Evolutionary conservation across 495 filamentous ascomycete genomes (phyloP), one percentile per base, ranked within the genome.

Genomic region (Neurospora tetrasperma): DNA sequence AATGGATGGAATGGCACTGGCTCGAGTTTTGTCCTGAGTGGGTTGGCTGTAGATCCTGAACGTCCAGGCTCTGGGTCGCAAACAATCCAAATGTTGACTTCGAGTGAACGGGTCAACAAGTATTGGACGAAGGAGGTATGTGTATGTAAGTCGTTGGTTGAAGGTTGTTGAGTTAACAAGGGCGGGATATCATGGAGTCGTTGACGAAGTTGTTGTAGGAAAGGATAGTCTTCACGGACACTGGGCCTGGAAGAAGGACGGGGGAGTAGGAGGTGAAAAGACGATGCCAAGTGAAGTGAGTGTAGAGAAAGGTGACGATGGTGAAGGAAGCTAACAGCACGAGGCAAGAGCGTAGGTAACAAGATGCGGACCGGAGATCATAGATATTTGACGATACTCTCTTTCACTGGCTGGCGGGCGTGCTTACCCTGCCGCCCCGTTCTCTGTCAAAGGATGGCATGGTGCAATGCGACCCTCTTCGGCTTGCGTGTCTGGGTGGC

Each of bases 51-150:
- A 35, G 35, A 9, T 66, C 54, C 27, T 66, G 35, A 66, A 66
- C 48, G 69, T 74, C 70, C 69, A 66, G 54, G 54, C 54, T 66
- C 35, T 66, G 27, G 48, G 69, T 75, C 70, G 72, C 42, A 78
- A 76, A 40, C 23, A 66, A 35, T 66, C 54, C 54, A 73, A n/a
- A 44, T 43, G 62, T 16, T 75, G 78, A 82, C 73, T 73, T 81
- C 78, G 76, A 80, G 74, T 75, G 72, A 82, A 80, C 82, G 79
- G 76, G 80, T 80, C 80, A 80, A 78, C 27, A 9, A 18, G 14
- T 66, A 71, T 69, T 74, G 69, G 71, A 27, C 46, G 54, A 59
- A 35, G 73, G 42, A 20, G 73, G 62, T 69, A 44, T 66, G 75
- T 70, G 40, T 38, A 39, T 38, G 42, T 42, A 38, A 70, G 62